Evolutionary conservation across 495 filamentous ascomycete genomes (phyloP).

Genomic region (Xylaria scruposa): DNA sequence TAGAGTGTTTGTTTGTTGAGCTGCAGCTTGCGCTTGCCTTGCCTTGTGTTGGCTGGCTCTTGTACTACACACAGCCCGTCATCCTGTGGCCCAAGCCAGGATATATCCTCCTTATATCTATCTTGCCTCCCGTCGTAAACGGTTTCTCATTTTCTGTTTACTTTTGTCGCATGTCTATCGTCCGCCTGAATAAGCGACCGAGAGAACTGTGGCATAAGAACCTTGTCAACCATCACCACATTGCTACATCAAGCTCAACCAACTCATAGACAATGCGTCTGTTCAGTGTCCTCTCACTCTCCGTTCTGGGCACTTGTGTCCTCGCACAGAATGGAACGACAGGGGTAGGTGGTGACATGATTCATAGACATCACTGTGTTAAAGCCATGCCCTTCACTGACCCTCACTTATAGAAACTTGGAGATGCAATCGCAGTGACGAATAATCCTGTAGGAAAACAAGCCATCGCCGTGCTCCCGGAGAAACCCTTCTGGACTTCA

Average conservation of each 20-base stretch:
- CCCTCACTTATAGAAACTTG: constrained; percentile 45
- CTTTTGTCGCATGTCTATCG: not conserved
- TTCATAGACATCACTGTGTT: constrained; percentile 5
- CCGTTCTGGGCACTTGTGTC: constrained; percentile 29
- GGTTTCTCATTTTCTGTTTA: not conserved
- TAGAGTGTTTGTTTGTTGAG: constrained; percentile 10
- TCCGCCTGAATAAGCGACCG: not conserved
- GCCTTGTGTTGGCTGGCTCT: constrained; percentile 5
- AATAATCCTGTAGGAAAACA: constrained; percentile 67
- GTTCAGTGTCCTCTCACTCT: constrained; percentile 1
- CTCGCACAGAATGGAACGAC: constrained; percentile 47
- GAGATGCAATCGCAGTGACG: constrained; percentile 62
- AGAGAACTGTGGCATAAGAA: too few relatives aligned
- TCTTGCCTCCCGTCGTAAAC: not conserved
- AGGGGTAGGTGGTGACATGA: constrained; percentile 40
- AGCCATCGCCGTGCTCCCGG: constrained; percentile 67
- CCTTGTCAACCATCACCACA: not conserved
- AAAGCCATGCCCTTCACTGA: constrained; percentile 26
- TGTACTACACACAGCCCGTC: constrained; percentile 6
- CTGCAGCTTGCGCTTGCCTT: constrained; percentile 12
- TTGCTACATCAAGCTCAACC: not conserved
- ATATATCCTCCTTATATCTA: not conserved
- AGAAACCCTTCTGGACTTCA: constrained; percentile 53
- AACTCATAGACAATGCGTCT: constrained; percentile 1
- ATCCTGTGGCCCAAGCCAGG: not conserved